These are phyloP conservation scores for Rhizoclosmatium sp. DNA, from an alignment of 192 early-diverging fungal genomes.

Conservation along the genomic window DNA sequence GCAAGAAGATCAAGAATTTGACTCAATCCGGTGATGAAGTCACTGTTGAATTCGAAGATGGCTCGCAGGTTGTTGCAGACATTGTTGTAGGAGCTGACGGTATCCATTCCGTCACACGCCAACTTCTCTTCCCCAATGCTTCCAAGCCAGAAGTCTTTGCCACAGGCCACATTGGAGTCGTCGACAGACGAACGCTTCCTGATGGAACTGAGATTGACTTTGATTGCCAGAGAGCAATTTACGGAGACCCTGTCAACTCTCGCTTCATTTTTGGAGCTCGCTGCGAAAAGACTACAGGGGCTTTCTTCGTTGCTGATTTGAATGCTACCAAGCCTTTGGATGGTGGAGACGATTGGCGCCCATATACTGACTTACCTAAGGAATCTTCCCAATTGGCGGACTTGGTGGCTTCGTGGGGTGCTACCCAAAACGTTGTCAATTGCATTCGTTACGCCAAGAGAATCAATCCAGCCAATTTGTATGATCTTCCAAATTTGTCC, in stretches of 20 bases:
- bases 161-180: not conserved
- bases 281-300: not conserved
- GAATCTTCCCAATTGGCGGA: not conserved
- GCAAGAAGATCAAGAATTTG: not conserved
- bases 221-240: not conserved
- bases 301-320: not conserved
- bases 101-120: constrained; percentile 14
- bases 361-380: constrained; percentile 3
- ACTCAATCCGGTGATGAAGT: not conserved
- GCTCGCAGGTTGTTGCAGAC: not conserved
- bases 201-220: too few relatives aligned
- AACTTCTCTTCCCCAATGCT: constrained; percentile 45
- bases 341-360: not conserved
- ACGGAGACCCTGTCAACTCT: not conserved
- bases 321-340: not conserved
- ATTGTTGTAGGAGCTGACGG: constrained; percentile 34
- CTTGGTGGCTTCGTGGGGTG: constrained; percentile 3
- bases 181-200: not conserved
- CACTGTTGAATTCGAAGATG: constrained; percentile 28
- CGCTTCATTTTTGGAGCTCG: not conserved
- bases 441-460: constrained; percentile 3
- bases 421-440: not conserved
- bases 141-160: not conserved
- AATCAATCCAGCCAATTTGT: constrained; percentile 15
- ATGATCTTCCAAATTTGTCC: constrained; percentile 15